These are phyloP conservation scores for Silene coronaria DNA, from an alignment of 179 eudicot genomes.

Conservation along the genomic window DNA sequence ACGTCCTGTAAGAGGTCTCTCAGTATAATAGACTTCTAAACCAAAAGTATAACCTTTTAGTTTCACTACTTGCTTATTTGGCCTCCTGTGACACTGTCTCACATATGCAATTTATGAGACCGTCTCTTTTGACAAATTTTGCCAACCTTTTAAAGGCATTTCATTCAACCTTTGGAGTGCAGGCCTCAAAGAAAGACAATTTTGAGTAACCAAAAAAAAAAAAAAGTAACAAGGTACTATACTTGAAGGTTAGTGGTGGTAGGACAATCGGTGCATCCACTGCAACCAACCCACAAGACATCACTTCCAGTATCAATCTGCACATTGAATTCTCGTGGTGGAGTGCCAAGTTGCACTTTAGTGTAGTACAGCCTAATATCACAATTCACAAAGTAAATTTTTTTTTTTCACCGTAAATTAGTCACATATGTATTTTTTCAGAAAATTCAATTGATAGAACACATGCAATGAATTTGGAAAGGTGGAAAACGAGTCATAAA, in stretches of 20 bases:
- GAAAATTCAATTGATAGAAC: neutral
- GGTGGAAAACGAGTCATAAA: constrained; percentile 4
- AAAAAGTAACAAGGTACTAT: constrained; percentile 12
- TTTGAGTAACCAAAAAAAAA: constrained; percentile 6
- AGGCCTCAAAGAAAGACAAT: neutral
- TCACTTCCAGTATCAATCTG: constrained; percentile 98
- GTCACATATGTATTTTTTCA: neutral
- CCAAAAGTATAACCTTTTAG: too few species aligned
- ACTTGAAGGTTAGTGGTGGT: constrained; percentile 79
- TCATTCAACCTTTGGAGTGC: neutral
- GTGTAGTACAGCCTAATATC: constrained; percentile 73
- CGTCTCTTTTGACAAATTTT: too few species aligned
- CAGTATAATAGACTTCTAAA: neutral
- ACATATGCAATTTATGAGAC: neutral
- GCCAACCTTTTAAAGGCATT: too few species aligned
- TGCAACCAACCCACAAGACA: constrained; percentile 87
- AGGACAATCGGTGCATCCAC: constrained; percentile 76
- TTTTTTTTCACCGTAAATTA: neutral
- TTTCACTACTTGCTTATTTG: constrained; percentile 5
- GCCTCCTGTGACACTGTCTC: constrained; percentile 80
- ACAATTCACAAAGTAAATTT: neutral
- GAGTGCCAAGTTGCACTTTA: constrained; percentile 65
- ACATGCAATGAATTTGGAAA: too few species aligned
- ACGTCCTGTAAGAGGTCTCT: constrained; percentile 42
- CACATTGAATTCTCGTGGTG: constrained; percentile 73